Conservation (phyloP, 2,329 filamentous ascomycete species). For the Berkeleyomyces basicola region DNA sequence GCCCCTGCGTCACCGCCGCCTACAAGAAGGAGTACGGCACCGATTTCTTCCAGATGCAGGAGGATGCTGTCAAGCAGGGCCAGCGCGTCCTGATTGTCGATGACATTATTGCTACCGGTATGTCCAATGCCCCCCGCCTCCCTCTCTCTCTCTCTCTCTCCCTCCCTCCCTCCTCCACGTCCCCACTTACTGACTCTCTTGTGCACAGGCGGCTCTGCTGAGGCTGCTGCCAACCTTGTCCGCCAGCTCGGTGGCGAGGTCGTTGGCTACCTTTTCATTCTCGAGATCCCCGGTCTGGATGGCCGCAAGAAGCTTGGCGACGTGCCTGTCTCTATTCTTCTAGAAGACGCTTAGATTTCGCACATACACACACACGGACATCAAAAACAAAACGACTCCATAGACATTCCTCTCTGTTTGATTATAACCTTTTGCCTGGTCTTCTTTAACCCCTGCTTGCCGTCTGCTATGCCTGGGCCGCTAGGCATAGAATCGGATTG, state of each 20-base stretch:
- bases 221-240: conserved; percentile 74
- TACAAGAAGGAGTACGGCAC: conserved; percentile 94
- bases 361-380: background rate
- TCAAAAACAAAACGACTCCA: background rate
- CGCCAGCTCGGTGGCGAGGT: conserved; percentile 72
- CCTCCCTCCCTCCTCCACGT: conserved; percentile 1
- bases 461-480: too few relatives aligned
- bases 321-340: conserved; percentile 61
- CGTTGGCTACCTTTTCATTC: conserved; percentile 82
- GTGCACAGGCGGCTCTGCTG: conserved; percentile 65
- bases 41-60: conserved; percentile 93
- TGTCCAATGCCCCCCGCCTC: conserved; percentile 21
- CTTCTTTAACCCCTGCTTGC: background rate
- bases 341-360: conserved; percentile 34
- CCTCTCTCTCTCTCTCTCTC: conserved; percentile 10
- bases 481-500: too few relatives aligned
- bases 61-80: conserved; percentile 64
- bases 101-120: conserved; percentile 96
- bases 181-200: background rate
- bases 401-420: background rate
- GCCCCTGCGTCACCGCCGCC: conserved; percentile 65
- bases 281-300: conserved; percentile 86
- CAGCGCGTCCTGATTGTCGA: conserved; percentile 89
- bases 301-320: conserved; percentile 77
- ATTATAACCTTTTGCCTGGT: background rate